Evolutionary conservation across 768 basidiomycete species (phyloP), one percentile per base, ranked within the genome.

Genomic region (Xerocomellus dryophilus): DNA sequence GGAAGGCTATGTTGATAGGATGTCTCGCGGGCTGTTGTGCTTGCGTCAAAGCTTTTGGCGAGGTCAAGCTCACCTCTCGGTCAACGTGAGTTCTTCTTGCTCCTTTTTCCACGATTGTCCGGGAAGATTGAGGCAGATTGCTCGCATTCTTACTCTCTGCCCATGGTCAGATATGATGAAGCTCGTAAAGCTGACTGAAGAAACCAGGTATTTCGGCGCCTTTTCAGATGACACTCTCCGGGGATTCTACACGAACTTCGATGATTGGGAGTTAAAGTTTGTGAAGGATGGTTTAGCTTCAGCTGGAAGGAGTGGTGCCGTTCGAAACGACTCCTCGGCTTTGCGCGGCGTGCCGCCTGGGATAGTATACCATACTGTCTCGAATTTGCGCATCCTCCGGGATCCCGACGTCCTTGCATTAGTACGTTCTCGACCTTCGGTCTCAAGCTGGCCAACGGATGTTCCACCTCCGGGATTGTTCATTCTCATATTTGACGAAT

Each of bases 11-110:
- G 54, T 66, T 91, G 48, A 72, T 76, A 47, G 62, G 63, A 1
- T 85, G 89, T 54, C 64, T 96, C 34, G 64, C 72, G 11, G 71
- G 76, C 2, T 98, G 95, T 61, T 73, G 81, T 23, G 77, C 74
- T 8, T 98, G 95, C 65, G 85, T 89, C 5, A 77, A 81, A 54
- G 78, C 76, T 0, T 76, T 93, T 43, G 81, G 85, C 53, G 74
- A 76, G 34, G 83, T 79, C 11, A 92, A 93, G 70, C 65, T 74
- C 2, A 74, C 71, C 25, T 88, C 90, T 21, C 78, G 79, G 53
- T 73, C 76, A 31, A 88, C 86, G 94, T 96, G 67, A 72, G 91
- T 83, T n/a, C 18, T 11, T 43, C 11, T 50, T 39, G 0, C 2
- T 38, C 32, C 41, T 14, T 48, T 11, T 47, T 41, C 46, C 20